These are phyloP conservation scores for Penicillium maclennaniae DNA, from an alignment of 495 filamentous ascomycete genomes.

Conservation along the genomic window DNA sequence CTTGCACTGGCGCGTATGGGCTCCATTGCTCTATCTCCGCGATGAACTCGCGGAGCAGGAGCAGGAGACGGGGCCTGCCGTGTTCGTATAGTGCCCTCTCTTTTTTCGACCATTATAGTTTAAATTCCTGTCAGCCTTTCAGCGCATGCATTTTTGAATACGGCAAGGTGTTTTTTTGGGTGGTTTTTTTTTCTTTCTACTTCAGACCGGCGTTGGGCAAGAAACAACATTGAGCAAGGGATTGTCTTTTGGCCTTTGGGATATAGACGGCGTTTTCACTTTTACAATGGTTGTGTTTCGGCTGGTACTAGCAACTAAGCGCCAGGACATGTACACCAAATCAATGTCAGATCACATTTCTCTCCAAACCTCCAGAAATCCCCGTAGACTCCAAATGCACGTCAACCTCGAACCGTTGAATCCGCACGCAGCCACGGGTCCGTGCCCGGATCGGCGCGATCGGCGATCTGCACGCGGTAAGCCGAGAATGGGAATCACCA, in stretches of 20 bases:
- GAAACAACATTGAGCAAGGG: not conserved
- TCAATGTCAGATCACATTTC: not conserved
- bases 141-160: constrained; percentile 21
- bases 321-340: not conserved
- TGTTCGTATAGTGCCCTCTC: constrained; percentile 12
- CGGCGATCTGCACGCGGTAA: not conserved
- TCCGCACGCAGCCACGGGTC: not conserved
- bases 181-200: no score
- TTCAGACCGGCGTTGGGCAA: not conserved
- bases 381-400: no score
- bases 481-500: not conserved
- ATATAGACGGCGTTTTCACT: constrained; percentile 5
- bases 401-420: not conserved
- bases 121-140: constrained; percentile 26
- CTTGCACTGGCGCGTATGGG: constrained; percentile 87
- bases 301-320: no score
- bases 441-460: not conserved
- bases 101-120: not conserved
- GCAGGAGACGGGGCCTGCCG: constrained; percentile 7
- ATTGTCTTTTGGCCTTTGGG: not conserved
- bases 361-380: not conserved
- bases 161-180: constrained; percentile 3
- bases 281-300: not conserved
- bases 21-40: constrained; percentile 58
- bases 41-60: constrained; percentile 33